A percentile compares a stretch with the other conserved stretches of the same genome.
Evolutionary conservation across 768 basidiomycete genomes (phyloP).

Genomic region (Termitomyces sp.): DNA sequence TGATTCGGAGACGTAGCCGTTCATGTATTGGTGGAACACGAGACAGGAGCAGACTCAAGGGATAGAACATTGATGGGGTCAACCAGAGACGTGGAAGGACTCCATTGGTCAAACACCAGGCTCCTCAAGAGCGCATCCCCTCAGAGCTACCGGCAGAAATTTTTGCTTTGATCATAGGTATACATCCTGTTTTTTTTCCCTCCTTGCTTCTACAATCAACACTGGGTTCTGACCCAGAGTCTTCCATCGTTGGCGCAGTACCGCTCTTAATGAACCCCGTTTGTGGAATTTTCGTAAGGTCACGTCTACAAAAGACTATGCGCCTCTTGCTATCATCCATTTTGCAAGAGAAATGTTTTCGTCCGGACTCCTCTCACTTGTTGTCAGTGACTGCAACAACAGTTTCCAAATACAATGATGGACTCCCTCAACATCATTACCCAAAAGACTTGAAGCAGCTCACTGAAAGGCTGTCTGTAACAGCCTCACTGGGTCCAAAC

Average conservation of each 20-base stretch:
- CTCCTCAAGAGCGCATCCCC: background rate
- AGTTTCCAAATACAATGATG: background rate
- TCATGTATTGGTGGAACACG: background rate
- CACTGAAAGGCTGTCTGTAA: too few relatives aligned
- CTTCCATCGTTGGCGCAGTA: background rate
- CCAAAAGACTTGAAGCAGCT: too few relatives aligned
- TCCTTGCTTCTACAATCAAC: background rate
- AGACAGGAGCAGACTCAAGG: background rate
- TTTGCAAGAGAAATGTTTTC: background rate
- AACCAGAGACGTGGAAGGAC: background rate
- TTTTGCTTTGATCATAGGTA: background rate
- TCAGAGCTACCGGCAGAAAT: background rate
- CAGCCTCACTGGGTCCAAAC: too few relatives aligned
- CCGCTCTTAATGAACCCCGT: background rate
- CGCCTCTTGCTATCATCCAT: background rate
- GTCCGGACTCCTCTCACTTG: background rate
- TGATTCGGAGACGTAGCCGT: background rate
- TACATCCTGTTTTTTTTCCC: background rate
- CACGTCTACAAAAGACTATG: background rate
- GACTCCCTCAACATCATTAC: background rate
- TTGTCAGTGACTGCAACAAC: background rate
- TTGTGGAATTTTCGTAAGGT: background rate
- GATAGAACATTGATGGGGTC: background rate
- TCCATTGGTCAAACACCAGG: background rate
- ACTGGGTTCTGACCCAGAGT: background rate